phyloP scores from a whole-genome alignment of 371 early-diverging fungal species.

The Mucor velutinosus region DNA sequence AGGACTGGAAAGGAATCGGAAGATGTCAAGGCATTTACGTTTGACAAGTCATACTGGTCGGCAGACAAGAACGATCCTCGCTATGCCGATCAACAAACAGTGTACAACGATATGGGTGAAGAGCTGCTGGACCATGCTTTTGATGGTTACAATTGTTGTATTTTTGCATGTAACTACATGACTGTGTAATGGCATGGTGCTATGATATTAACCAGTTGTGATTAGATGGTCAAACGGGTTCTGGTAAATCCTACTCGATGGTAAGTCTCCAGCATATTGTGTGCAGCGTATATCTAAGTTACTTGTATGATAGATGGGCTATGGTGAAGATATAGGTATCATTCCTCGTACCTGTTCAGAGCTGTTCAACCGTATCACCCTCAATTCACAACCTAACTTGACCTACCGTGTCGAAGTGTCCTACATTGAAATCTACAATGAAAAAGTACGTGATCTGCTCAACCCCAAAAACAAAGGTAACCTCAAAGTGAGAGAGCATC shows the following conservation, averaged over 20 bases:
- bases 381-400: conserved; percentile 44
- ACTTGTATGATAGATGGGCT: conserved; percentile 53
- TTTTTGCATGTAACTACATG: conserved; percentile 74
- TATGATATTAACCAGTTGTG: neutral
- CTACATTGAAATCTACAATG: conserved; percentile 87
- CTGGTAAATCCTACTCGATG: conserved; percentile 87
- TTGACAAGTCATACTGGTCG: conserved; percentile 88
- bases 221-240: conserved; percentile 86
- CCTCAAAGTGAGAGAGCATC: conserved; percentile 88
- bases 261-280: conserved; percentile 43
- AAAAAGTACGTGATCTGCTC: conserved; percentile 90
- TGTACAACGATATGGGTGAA: conserved; percentile 78
- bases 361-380: conserved; percentile 71
- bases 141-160: conserved; percentile 86
- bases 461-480: conserved; percentile 78
- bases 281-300: too few relatives aligned
- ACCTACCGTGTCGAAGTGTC: conserved; percentile 80
- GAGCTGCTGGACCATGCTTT: conserved; percentile 86
- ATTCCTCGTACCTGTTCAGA: conserved; percentile 82
- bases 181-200: neutral
- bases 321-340: conserved; percentile 80
- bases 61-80: conserved; percentile 64
- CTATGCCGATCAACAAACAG: conserved; percentile 76
- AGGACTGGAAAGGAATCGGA: conserved; percentile 44
- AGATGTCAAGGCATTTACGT: conserved; percentile 72